Base-by-base conservation (phyloP, 1,284 basidiomycete species). In the Rhodofomes roseus region DNA sequence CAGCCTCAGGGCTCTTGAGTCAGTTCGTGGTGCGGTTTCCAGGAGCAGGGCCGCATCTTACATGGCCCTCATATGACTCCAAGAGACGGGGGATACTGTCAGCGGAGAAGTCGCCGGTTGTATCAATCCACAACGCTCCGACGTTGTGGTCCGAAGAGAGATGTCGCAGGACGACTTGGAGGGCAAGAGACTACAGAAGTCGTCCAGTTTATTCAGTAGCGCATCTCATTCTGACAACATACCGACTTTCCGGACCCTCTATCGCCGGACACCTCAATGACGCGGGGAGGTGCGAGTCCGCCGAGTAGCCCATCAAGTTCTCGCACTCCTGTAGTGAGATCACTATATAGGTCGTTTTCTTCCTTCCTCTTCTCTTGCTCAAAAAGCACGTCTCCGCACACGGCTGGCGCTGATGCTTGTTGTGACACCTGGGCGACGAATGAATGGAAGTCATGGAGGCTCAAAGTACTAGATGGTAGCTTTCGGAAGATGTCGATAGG, bases 251-350 rank as follows among this genome's bases (percentile, higher is more conserved):
- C 87, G 18, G 83, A 81, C 9, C 77, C 77, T 66, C 72, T 77
- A 25, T 83, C 79, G 9, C 89, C 89, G 20, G 87, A 83, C 20
- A 91, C 75, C 67, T 91, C 88, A 51, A 89, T 73, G 16, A 90
- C 75, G 23, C 76, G 76, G 23, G 78, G 72, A 3, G 76, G 70
- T 27, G 76, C 76, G 61, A 85, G 79, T 1, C 78, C 78, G 25
- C 70, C 68, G 0, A 88, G 70, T 16, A 89, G 68, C 8, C 67
- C 68, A 66, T 88, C 85, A 20, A 89, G 68, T 44, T 74, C 74
- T 7, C 67, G 66, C 8, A 85, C 68, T 18, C 83, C 85, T 59
- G 72, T 64, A 75, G 41, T 67, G 65, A 56, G 77, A 14, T 62
- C 66, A 43, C 64, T 55, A n/a, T 39, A 31, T 27, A 63, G 56